phyloP scores from a whole-genome alignment of 768 basidiomycete species.

The Sistotremastrum suecicum region DNA sequence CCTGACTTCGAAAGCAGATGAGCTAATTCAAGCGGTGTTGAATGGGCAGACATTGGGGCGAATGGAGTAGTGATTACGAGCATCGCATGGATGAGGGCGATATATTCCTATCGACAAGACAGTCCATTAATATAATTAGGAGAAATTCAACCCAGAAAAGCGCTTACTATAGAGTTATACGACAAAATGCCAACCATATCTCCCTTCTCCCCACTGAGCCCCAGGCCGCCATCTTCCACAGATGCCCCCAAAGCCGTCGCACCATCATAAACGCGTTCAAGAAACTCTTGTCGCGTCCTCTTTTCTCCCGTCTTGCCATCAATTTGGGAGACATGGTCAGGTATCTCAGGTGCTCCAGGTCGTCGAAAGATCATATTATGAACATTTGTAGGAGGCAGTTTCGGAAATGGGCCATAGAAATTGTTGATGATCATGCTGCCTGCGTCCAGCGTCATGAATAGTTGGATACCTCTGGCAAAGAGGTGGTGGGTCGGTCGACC shows the following conservation, averaged over 20 bases:
- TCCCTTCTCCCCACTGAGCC: conserved; percentile 27
- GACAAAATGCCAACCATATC: conserved; percentile 60
- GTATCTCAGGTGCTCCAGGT: conserved; percentile 38
- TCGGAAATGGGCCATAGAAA: too few species aligned
- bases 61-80: conserved; percentile 37
- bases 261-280: conserved; percentile 35
- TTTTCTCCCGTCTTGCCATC: conserved; percentile 37
- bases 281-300: conserved; percentile 33
- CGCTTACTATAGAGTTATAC: conserved; percentile 51
- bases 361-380: conserved; percentile 41
- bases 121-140: background rate
- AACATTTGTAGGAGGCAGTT: conserved; percentile 34
- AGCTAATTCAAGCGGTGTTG: conserved; percentile 42
- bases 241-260: conserved; percentile 35
- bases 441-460: too few species aligned
- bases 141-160: background rate
- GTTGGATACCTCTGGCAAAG: too few species aligned
- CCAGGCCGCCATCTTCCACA: conserved; percentile 38
- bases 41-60: conserved; percentile 36
- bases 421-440: too few species aligned
- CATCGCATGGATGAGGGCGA: conserved; percentile 34
- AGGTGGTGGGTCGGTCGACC: too few species aligned
- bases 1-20: conserved; percentile 33
- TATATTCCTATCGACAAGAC: conserved; percentile 31
- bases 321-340: conserved; percentile 41